phyloP scores from a whole-genome alignment of 768 basidiomycete species.

The Tulasnella sp. region DNA sequence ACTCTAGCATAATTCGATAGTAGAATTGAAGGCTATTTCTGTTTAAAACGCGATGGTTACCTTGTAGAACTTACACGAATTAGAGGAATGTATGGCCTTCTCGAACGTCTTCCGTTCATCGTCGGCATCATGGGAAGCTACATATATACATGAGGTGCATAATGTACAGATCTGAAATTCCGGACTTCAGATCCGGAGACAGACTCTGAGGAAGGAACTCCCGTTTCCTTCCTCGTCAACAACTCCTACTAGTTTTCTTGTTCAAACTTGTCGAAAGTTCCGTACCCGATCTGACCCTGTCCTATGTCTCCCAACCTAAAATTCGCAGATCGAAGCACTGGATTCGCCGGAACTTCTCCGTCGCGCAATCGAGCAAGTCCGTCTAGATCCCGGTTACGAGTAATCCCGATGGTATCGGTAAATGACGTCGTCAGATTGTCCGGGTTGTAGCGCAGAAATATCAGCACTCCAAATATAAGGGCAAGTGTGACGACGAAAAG shows the following conservation, averaged over 20 bases:
- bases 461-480: background rate
- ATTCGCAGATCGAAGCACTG: background rate
- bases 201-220: background rate
- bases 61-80: background rate
- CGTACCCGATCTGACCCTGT: background rate
- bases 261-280: background rate
- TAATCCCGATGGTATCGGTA: background rate
- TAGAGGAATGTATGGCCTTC: background rate
- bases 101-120: background rate
- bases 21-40: too few relatives aligned
- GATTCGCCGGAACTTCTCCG: background rate
- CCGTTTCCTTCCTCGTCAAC: background rate
- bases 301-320: background rate
- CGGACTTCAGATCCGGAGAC: background rate
- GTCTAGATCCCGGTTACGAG: background rate
- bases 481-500: background rate
- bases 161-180: background rate
- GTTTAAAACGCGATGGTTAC: too few relatives aligned
- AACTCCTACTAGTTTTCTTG: background rate
- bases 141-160: background rate
- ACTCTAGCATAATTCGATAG: too few relatives aligned
- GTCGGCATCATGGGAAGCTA: background rate
- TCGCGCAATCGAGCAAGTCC: background rate
- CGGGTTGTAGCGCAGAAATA: slow-evolving; percentile 2
- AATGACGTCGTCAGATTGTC: background rate